A percentile compares a stretch with the other conserved stretches of the same genome.
phyloP scores from a whole-genome alignment of 2,329 filamentous ascomycete genomes.

The Aspergillus neoniger region DNA sequence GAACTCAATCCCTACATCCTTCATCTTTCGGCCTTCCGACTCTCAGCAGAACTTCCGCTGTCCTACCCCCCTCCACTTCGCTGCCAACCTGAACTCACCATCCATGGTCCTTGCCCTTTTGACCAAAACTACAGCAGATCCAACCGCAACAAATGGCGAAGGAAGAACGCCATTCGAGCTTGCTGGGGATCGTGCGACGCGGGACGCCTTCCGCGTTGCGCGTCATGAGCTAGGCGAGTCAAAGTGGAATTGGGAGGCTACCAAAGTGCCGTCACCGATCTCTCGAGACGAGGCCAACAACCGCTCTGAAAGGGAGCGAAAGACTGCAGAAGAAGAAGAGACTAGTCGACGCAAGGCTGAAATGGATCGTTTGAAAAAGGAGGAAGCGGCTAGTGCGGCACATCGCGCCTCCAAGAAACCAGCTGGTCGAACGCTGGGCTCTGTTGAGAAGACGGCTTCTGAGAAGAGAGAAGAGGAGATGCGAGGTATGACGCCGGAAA shows the following conservation, averaged over 20 bases:
- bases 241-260: constrained; percentile 75
- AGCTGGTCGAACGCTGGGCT: constrained; percentile 58
- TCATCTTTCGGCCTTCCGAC: constrained; percentile 71
- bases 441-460: constrained; percentile 70
- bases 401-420: constrained; percentile 53
- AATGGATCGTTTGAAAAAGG: constrained; percentile 68
- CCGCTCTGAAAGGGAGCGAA: constrained; percentile 69
- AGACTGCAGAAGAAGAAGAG: constrained; percentile 68
- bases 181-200: constrained; percentile 78
- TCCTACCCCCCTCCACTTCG: constrained; percentile 80
- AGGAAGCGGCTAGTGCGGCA: constrained; percentile 53
- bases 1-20: constrained; percentile 71
- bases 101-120: constrained; percentile 78
- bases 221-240: constrained; percentile 77
- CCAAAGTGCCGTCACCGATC: constrained; percentile 71
- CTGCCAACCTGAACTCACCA: constrained; percentile 76
- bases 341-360: constrained; percentile 71
- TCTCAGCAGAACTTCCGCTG: constrained; percentile 73
- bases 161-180: constrained; percentile 87
- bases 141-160: constrained; percentile 68
- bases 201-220: constrained; percentile 89
- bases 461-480: constrained; percentile 82
- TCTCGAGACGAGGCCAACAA: constrained; percentile 70
- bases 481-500: constrained; percentile 83
- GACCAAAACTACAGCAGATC: constrained; percentile 72